A percentile compares a stretch with the other conserved stretches of the same genome.
Evolutionary conservation across 805 yeast genomes (phyloP).

Genomic region (Priceomyces castillae): DNA sequence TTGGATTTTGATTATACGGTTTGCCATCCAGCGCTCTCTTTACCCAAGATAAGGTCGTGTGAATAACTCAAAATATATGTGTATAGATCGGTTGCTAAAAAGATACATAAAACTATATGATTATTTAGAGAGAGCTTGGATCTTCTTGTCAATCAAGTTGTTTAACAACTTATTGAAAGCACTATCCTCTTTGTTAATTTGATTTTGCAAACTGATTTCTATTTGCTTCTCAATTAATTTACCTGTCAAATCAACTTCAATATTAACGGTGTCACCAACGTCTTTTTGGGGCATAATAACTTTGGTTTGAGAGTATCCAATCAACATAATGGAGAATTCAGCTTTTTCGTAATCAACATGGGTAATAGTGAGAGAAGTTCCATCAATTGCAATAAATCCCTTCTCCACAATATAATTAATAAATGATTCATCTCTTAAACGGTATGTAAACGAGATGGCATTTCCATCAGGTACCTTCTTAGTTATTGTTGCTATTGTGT

Average conservation of each 20-base stretch:
- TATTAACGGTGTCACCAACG: conserved; percentile 67
- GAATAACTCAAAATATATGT: background rate
- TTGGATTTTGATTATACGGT: background rate
- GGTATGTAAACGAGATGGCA: conserved; percentile 72
- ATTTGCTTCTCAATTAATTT: conserved; percentile 89
- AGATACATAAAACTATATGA: background rate
- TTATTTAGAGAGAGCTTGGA: conserved; percentile 12
- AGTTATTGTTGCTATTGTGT: conserved; percentile 73
- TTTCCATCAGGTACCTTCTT: conserved; percentile 60
- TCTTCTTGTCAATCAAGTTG: conserved; percentile 29
- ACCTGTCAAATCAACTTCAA: conserved; percentile 94
- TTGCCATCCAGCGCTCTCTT: conserved; percentile 4
- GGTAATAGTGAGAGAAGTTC: conserved; percentile 87
- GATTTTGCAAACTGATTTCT: conserved; percentile 50
- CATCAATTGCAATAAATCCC: conserved; percentile 92
- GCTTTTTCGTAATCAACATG: conserved; percentile 57
- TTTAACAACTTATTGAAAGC: conserved; percentile 48
- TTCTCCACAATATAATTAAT: conserved; percentile 84
- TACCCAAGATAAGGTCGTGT: background rate
- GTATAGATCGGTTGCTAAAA: background rate
- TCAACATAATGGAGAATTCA: conserved; percentile 83
- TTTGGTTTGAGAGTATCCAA: conserved; percentile 81
- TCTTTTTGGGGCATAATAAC: conserved; percentile 70
- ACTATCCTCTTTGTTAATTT: conserved; percentile 48
- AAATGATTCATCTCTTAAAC: conserved; percentile 59